phyloP scores from a whole-genome alignment of 495 filamentous ascomycete species.

The Hyaloscypha variabilis region DNA sequence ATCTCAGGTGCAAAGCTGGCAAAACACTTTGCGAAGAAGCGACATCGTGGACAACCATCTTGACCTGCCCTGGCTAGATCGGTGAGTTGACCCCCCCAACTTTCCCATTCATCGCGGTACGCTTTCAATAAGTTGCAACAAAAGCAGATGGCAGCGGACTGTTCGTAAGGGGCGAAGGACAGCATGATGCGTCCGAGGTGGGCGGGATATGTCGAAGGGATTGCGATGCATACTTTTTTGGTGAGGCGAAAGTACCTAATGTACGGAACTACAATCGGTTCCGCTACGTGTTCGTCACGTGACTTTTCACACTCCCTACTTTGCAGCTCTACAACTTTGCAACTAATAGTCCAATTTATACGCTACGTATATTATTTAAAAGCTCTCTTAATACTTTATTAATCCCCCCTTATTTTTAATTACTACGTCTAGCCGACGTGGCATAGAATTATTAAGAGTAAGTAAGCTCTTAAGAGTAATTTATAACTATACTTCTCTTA shows the following conservation, averaged over 20 bases:
- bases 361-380: neutral
- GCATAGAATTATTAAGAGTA: conserved; percentile 9
- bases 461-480: conserved; percentile 7
- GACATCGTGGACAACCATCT: neutral
- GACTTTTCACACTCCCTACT: neutral
- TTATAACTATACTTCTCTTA: conserved; percentile 12
- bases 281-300: too few species aligned
- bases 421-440: neutral
- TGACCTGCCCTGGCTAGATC: neutral
- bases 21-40: neutral
- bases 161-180: neutral
- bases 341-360: neutral
- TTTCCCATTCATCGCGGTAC: neutral
- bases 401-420: conserved; percentile 9
- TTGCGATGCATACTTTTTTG: too few species aligned
- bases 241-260: too few species aligned
- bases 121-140: neutral
- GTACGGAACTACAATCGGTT: too few species aligned
- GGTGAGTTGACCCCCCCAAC: neutral
- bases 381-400: conserved; percentile 18
- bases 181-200: too few species aligned
- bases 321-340: neutral
- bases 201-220: too few species aligned
- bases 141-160: neutral
- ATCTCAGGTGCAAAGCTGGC: neutral